Evolutionary conservation across 1,284 basidiomycete genomes (phyloP), one percentile per base, ranked within the genome.

Genomic region (Trametes versicolor): DNA sequence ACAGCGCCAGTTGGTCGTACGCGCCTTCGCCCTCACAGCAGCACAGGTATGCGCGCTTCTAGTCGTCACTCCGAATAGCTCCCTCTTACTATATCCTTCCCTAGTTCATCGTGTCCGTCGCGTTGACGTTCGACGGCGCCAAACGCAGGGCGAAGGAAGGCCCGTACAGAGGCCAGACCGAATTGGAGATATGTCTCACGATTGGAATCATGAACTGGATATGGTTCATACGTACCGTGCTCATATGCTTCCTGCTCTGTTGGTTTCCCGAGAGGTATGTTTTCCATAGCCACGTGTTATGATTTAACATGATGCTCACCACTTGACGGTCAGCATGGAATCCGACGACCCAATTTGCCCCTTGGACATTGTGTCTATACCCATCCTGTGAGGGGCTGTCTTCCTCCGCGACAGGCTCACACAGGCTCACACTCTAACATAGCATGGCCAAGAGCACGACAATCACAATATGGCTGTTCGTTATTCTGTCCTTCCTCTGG

Each of bases 201-300:
- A 21, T 56, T 6, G 60, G 45, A 0, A 19, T 62, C n/a, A 19
- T 62, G 10, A 62, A 62, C 17, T 6, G 41, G 8, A 12, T 62
- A 7, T 62, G 60, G 60, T 36, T 56, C 19, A 34, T 3, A 5
- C 47, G 36, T n/a, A 56, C 53, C 23, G 2, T 29, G 2, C 1
- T 32, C 12, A 25, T 37, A 6, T 56, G 53, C 7, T 56, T 49
- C 17, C 19, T 62, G 25, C 32, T 37, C 15, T 56, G 56, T 13
- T 43, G 25, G 25, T 41, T 5, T 19, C 7, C 41, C 17, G 17
- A 43, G 5, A 62, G 37, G 53, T 56, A 13, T 21, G 45, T 21
- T 36, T 12, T 47, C 37, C 39, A 15, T 2, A 21, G 2, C 10
- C 6, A 19, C 23, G 10, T 2, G 32, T 36, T 15, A 9, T 10